Conservation (phyloP, 2,329 filamentous ascomycete species). For the Diaporthe sp. region DNA sequence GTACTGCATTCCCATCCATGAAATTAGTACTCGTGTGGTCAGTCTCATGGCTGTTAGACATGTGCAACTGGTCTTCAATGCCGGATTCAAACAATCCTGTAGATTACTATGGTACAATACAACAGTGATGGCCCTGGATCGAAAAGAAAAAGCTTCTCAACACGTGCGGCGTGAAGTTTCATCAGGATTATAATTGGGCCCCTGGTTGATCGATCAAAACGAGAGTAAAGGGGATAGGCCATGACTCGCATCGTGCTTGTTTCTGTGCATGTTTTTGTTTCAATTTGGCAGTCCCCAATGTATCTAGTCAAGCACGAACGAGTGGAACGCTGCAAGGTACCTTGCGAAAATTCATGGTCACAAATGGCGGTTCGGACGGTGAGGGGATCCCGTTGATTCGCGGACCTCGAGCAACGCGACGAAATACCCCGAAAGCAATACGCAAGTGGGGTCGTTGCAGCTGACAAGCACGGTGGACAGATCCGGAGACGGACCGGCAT, state of each 20-base stretch:
- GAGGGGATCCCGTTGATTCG: background rate
- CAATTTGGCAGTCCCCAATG: slow-evolving; percentile 2
- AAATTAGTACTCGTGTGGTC: background rate
- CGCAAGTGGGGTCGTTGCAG: background rate
- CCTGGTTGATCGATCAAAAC: background rate
- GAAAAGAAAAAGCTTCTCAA: background rate
- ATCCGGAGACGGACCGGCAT: background rate
- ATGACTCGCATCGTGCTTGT: slow-evolving; percentile 7
- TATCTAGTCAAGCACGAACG: background rate
- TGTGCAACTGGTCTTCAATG: background rate
- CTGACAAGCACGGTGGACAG: background rate
- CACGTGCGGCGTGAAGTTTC: background rate
- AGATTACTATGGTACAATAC: background rate
- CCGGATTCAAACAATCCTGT: fast-evolving
- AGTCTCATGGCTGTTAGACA: background rate
- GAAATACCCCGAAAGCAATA: background rate
- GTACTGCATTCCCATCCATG: background rate
- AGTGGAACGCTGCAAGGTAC: background rate
- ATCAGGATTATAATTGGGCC: background rate
- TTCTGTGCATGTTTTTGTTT: background rate
- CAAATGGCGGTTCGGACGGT: background rate
- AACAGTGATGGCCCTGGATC: background rate
- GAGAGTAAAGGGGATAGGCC: background rate
- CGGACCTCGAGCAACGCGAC: background rate
- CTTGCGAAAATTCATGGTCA: background rate